Percentiles rank a stretch among this genome's conserved stretches.
Conservation (phyloP, 257 asterid species). For the Nicotiana knightiana region DNA sequence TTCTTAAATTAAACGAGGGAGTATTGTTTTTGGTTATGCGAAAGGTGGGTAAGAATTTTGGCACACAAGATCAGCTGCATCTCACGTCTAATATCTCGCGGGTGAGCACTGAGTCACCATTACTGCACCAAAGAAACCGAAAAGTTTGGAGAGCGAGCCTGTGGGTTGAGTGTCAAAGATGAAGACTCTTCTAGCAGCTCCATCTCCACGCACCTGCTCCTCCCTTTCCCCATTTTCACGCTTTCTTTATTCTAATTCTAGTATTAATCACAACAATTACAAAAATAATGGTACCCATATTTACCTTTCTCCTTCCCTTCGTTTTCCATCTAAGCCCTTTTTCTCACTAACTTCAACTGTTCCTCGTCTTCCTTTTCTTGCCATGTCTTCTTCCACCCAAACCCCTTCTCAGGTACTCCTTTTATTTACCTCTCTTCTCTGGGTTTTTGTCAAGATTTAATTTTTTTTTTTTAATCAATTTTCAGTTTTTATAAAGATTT, state of each 20-base stretch:
- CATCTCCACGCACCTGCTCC: slow-evolving; percentile 13
- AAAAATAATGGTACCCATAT: not conserved
- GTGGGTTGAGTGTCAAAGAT: slow-evolving; percentile 1
- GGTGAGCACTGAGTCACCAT: too few species aligned
- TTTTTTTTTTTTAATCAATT: not conserved
- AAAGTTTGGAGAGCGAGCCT: not conserved
- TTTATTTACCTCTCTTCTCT: too few species aligned
- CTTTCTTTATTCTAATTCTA: not conserved
- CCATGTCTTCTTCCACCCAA: slow-evolving; percentile 25
- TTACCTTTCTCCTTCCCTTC: not conserved
- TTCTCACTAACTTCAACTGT: not conserved
- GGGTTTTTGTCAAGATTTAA: not conserved
- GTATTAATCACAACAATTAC: not conserved
- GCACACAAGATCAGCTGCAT: too few species aligned
- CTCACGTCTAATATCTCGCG: too few species aligned
- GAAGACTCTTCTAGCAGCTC: slow-evolving; percentile 14
- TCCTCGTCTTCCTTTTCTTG: not conserved
- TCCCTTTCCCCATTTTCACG: slow-evolving; percentile 12
- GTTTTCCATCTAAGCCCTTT: not conserved
- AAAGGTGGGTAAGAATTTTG: too few species aligned
- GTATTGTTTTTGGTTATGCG: too few species aligned
- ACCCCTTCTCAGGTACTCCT: slow-evolving; percentile 16
- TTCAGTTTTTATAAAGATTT: not conserved
- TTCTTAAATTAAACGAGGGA: too few species aligned
- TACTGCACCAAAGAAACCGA: too few species aligned